Evolutionary conservation across 768 basidiomycete genomes (phyloP), one percentile per base, ranked within the genome.

Genomic region (Tylopilus vinaceipallidus): DNA sequence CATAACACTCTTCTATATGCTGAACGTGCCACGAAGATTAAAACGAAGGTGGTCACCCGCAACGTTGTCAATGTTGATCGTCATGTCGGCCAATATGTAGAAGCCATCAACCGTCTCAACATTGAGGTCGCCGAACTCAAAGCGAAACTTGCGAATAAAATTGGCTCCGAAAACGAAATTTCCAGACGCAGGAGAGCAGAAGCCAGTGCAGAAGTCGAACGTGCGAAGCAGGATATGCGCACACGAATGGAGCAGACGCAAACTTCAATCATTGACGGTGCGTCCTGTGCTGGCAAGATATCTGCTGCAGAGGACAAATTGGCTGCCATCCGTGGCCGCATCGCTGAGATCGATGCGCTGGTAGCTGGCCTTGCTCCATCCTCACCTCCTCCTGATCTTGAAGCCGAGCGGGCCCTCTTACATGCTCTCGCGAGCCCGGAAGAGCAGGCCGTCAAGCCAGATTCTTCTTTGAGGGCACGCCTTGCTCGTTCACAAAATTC

Each of bases 1-100:
- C 93, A 97, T 66, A 99, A 99, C 66, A 98, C 97, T 2, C 85
- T 99, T 41, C 76, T 97, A 53, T 99, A 98, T 68, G 97, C 97
- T 20, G 95, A 99, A 60, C 88, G 95, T 39, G 95, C 97, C 23
- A 97, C 97, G 51, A 92, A 94, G 74, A 98, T 99, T 71, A 95
- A 95, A 75, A 98, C 95, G 16, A 95, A 92, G 67, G 93, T 98
- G 47, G 86, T 98, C 52, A 94, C 95, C 1, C 81, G 92, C 38
- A 98, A 99, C 65, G 88, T 95, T 26, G 86, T 95, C 61, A 94
- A 95, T 55, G 91, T 98, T 54, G 87, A 95, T 61, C 81, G 95
- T 14, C 92, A 98, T 63, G 95, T 98, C 53, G 91, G 90, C 30
- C 91, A 87, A 70, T 99, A 98, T 62, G 90, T 97, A 39, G 90